Evolutionary conservation across 2,329 filamentous ascomycete species (phyloP).

Genomic region (Verruconis gallopava): DNA sequence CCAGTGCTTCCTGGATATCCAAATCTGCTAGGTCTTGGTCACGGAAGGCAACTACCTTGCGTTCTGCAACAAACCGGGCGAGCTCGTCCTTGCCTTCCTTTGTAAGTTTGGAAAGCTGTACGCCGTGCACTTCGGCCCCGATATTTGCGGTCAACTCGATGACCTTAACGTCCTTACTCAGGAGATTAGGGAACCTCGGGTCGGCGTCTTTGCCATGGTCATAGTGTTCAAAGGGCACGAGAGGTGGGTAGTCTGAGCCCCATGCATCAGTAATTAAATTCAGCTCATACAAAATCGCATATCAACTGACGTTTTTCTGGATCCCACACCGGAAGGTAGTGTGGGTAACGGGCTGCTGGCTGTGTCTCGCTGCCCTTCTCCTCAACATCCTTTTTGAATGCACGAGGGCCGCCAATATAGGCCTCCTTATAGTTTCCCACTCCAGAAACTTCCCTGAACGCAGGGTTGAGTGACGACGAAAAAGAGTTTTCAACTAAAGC

Average conservation of each 20-base stretch:
- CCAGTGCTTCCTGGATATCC: slow-evolving; percentile 54
- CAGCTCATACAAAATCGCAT: too few species aligned
- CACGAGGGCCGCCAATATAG: slow-evolving; percentile 28
- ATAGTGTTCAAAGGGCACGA: slow-evolving; percentile 56
- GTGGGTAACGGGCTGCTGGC: slow-evolving; percentile 48
- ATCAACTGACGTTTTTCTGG: slow-evolving; percentile 37
- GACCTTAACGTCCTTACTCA: slow-evolving; percentile 40
- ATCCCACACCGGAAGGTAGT: slow-evolving; percentile 64
- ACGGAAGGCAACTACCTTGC: slow-evolving; percentile 69
- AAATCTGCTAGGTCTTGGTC: slow-evolving; percentile 55
- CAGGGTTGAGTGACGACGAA: slow-evolving; percentile 13
- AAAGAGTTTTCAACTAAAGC: slow-evolving; percentile 25
- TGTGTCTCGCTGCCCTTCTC: slow-evolving; percentile 40
- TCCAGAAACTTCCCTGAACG: slow-evolving; percentile 15
- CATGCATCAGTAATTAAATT: too few species aligned
- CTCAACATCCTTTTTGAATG: slow-evolving; percentile 38
- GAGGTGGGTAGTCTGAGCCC: slow-evolving; percentile 43
- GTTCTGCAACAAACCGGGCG: slow-evolving; percentile 59
- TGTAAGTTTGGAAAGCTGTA: slow-evolving; percentile 57
- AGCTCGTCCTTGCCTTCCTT: slow-evolving; percentile 63
- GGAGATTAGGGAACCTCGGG: slow-evolving; percentile 52
- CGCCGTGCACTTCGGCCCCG: slow-evolving; percentile 56
- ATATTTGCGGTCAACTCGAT: slow-evolving; percentile 59
- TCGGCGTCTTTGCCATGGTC: slow-evolving; percentile 69
- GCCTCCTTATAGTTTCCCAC: slow-evolving; percentile 28